phyloP scores from a whole-genome alignment of 208 protist genomes.

The Sergeia podlipaevii region DNA sequence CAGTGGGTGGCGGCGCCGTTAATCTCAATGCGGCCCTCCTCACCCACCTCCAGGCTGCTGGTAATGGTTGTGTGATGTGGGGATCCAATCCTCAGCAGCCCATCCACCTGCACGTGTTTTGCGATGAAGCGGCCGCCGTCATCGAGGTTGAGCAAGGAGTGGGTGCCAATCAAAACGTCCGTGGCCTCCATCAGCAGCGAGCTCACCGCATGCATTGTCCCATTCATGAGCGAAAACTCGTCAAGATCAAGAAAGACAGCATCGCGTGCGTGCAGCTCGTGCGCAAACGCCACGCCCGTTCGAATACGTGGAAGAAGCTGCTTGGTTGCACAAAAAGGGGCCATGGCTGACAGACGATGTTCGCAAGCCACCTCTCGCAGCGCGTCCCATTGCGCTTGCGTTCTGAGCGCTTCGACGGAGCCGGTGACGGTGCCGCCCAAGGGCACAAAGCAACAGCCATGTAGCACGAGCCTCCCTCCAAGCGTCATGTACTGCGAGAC shows the following conservation, averaged over 20 bases:
- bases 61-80: neutral
- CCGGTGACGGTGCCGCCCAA: conserved; percentile 38
- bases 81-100: too few species aligned
- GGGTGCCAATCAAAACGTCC: conserved; percentile 4
- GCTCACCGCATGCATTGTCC: conserved; percentile 21
- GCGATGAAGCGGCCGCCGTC: conserved; percentile 14
- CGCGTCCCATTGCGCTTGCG: conserved; percentile 21
- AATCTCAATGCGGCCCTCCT: conserved; percentile 20
- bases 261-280: conserved; percentile 32
- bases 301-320: conserved; percentile 2
- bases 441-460: conserved; percentile 37
- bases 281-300: conserved; percentile 31
- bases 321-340: conserved; percentile 12
- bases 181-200: conserved; percentile 9
- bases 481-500: conserved; percentile 36
- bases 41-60: conserved; percentile 15
- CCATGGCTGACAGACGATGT: conserved; percentile 7
- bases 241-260: conserved; percentile 27
- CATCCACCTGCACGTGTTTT: too few species aligned
- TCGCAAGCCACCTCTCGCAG: conserved; percentile 19
- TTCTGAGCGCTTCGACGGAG: conserved; percentile 20
- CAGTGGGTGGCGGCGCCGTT: conserved; percentile 6
- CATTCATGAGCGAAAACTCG: conserved; percentile 26
- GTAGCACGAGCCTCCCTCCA: conserved; percentile 41
- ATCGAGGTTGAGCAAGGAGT: conserved; percentile 6